Percentiles rank a stretch among this genome's conserved stretches.
Conservation (phyloP, 179 eudicot genomes). For the Vitellaria paradoxa region DNA sequence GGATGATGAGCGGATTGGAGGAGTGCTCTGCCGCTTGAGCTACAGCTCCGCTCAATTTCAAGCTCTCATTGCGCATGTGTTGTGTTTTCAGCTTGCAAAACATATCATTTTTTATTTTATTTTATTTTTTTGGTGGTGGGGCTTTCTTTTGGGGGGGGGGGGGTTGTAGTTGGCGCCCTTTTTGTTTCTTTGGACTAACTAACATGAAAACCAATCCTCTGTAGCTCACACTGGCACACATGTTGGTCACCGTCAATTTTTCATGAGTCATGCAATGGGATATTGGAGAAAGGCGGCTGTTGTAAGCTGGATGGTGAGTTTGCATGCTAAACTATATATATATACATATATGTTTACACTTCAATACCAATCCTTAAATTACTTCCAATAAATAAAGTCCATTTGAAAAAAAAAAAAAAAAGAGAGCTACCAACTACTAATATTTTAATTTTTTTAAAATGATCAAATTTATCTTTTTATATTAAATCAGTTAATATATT, state of each 20-base stretch:
- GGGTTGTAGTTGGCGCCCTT: too few relatives aligned
- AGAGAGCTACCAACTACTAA: too few relatives aligned
- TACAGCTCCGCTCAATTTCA: too few relatives aligned
- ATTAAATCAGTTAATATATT: too few relatives aligned
- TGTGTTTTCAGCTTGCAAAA: neutral
- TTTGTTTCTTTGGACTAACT: neutral
- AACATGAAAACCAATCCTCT: neutral
- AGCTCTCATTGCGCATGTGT: neutral
- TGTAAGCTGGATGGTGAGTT: slow-evolving; percentile 26
- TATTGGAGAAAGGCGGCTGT: slow-evolving; percentile 24
- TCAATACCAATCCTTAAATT: neutral
- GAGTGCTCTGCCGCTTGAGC: too few relatives aligned
- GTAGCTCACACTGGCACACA: neutral
- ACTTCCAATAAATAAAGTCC: neutral
- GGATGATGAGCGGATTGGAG: too few relatives aligned
- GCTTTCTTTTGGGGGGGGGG: too few relatives aligned
- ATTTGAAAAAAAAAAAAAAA: too few relatives aligned
- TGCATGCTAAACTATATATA: neutral
- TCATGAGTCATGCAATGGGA: slow-evolving; percentile 19
- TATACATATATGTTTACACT: neutral
- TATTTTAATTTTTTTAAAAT: too few relatives aligned
- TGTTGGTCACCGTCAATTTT: slow-evolving; percentile 10
- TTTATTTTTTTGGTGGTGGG: too few relatives aligned
- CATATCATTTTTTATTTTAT: too few relatives aligned
- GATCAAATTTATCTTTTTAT: too few relatives aligned